Conservation (phyloP, 192 early-diverging fungal genomes). For the Geranomyces michiganensis region DNA sequence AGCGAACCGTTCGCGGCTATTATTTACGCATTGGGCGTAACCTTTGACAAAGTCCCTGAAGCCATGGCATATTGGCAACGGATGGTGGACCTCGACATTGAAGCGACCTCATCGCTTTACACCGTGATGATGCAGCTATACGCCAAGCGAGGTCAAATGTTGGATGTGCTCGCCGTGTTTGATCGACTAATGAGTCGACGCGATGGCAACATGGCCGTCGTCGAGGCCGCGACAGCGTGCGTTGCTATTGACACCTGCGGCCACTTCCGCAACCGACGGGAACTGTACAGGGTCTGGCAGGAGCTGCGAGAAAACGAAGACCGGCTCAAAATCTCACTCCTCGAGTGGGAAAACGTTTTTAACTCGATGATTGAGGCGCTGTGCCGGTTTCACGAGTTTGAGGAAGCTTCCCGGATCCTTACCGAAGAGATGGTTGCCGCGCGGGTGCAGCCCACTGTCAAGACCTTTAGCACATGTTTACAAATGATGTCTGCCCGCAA, state of each 20-base stretch:
- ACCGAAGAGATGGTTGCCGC: conserved; percentile 8
- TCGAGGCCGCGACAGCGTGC: conserved; percentile 22
- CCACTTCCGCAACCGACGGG: background rate
- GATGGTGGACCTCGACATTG: background rate
- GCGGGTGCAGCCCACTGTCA: conserved; percentile 2
- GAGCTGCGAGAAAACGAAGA: background rate
- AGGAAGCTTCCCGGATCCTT: conserved; percentile 5
- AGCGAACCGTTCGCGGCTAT: conserved; percentile 19
- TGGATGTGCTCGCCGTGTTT: conserved; percentile 11
- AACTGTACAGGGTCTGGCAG: conserved; percentile 3
- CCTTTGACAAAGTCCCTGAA: background rate
- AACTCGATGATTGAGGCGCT: conserved; percentile 27
- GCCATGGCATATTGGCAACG: conserved; percentile 1
- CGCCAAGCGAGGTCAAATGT: conserved; percentile 3
- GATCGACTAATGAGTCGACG: background rate
- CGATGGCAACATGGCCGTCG: background rate
- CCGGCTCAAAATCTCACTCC: conserved; percentile 7
- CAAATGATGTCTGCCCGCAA: background rate
- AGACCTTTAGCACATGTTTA: conserved; percentile 20
- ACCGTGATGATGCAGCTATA: conserved; percentile 22
- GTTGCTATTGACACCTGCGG: conserved; percentile 25
- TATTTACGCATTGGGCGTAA: conserved; percentile 16
- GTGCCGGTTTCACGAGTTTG: conserved; percentile 2
- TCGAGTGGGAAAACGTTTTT: conserved; percentile 27
- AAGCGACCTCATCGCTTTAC: conserved; percentile 10